Base-by-base conservation (phyloP, 345 rosid genomes). In the Passiflora organensis region DNA sequence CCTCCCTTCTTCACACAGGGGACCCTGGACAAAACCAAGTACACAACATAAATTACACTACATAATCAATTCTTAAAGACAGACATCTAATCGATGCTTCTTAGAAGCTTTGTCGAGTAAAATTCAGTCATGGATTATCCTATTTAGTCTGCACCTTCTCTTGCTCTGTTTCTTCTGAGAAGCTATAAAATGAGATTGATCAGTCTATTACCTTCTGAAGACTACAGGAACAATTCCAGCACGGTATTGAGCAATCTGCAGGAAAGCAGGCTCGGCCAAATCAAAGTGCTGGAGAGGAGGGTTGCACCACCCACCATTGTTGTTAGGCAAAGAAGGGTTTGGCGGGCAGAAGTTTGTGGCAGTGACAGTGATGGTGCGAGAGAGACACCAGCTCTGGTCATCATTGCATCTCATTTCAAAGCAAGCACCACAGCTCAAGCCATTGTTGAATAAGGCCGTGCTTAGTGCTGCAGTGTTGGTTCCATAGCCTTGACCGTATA, bases 301-400 rank as follows among this genome's bases (percentile, higher is more conserved):
- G 49, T 79, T 82, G 61, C 88, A 82, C 88, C 89, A 80, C 5
- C 85, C 80, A 18, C 88, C 88, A 25, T 79, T 73, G 59, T 80
- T 59, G 42, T 78, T 75, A 14, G 85, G 45, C 51, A 68, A 43
- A 42, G 78, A 75, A 32, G 45, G 63, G 72, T 79, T 79, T 37
- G 87, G 87, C 9, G 87, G 87, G 65, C 83, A 74, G 18, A 76
- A 82, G 18, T 65, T 65, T 2, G 70, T 65, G 12, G 70, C 70
- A 12, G 63, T 57, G 36, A 65, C 69, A 11, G 56, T 57, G 13
- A 65, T 57, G 13, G 58, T 42, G 1, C 52, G 37, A n/a, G 63
- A 32, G 25, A 51, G 48, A 22, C 70, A 65, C 70, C 70, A 65
- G 32, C 11, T 56, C 10, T 58, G 58, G 51, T 65, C 69, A 43